phyloP scores from a whole-genome alignment of 768 basidiomycete species.

The Erythrobasidium yunnanense region DNA sequence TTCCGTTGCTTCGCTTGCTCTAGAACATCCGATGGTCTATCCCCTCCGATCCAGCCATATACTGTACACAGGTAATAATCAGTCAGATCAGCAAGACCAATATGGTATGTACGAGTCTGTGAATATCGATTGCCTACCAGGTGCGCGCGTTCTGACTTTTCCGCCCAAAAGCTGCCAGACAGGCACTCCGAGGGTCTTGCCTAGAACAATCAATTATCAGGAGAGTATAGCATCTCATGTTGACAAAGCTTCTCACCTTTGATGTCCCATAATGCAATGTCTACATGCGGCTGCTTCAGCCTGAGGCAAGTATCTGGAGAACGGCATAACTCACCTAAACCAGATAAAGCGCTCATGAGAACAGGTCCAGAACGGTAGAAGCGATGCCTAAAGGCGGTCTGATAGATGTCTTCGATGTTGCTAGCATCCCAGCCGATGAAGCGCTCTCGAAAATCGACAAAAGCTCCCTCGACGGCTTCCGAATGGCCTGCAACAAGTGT shows the following conservation, averaged over 20 bases:
- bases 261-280: conserved; percentile 67
- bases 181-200: conserved; percentile 57
- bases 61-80: conserved; percentile 17
- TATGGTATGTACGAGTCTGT: neutral
- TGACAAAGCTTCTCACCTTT: too few species aligned
- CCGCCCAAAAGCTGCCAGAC: conserved; percentile 61
- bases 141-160: conserved; percentile 51
- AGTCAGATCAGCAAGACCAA: neutral
- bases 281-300: conserved; percentile 43
- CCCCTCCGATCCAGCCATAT: conserved; percentile 50
- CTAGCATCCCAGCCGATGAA: conserved; percentile 56
- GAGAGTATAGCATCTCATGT: too few species aligned
- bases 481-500: conserved; percentile 46
- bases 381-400: conserved; percentile 54
- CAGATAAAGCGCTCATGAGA: conserved; percentile 49
- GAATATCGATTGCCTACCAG: neutral
- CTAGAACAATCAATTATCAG: too few species aligned
- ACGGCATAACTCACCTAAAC: conserved; percentile 31
- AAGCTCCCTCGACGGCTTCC: conserved; percentile 61
- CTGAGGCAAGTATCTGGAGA: neutral
- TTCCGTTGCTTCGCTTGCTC: conserved; percentile 51
- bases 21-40: conserved; percentile 48
- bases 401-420: conserved; percentile 57
- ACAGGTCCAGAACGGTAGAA: conserved; percentile 66
- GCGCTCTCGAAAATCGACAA: conserved; percentile 51